Conservation (phyloP, 805 yeast species). For the Wickerhamomyces alni region DNA sequence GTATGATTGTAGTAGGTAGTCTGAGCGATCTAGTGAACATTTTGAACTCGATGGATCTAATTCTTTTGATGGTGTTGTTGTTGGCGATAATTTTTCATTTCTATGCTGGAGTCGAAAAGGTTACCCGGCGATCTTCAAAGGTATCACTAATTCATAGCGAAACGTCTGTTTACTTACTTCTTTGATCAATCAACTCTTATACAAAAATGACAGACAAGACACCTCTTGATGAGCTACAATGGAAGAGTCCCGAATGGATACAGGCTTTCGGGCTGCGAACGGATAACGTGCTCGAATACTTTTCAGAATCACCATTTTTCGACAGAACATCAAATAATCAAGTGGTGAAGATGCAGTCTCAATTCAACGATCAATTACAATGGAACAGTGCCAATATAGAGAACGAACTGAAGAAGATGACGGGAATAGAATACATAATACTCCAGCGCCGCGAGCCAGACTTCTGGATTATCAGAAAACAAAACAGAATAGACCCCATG, state of each 20-base stretch:
- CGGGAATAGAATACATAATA: slow-evolving; percentile 80
- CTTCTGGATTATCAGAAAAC: slow-evolving; percentile 87
- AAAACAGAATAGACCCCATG: slow-evolving; percentile 50
- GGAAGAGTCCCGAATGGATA: slow-evolving; percentile 98
- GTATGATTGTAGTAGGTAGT: slow-evolving; percentile 2
- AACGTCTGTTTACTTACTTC: too few species aligned
- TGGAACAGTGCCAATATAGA: slow-evolving; percentile 33
- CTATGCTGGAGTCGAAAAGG: too few species aligned
- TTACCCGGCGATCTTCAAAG: too few species aligned
- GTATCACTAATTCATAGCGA: too few species aligned
- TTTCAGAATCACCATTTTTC: slow-evolving; percentile 90
- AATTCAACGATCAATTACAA: slow-evolving; percentile 53
- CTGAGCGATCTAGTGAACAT: slow-evolving; percentile 5
- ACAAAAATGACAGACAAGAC: slow-evolving; percentile 18
- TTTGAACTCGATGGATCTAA: too few species aligned
- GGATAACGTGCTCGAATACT: slow-evolving; percentile 88
- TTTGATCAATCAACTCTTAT: not conserved
- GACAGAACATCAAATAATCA: slow-evolving; percentile 93
- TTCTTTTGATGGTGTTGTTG: slow-evolving; percentile 1
- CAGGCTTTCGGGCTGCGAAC: slow-evolving; percentile 82
- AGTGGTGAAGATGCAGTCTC: slow-evolving; percentile 91
- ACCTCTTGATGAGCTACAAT: slow-evolving; percentile 81
- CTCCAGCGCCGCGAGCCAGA: slow-evolving; percentile 80
- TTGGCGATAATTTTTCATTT: not conserved
- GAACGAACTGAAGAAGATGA: slow-evolving; percentile 65